phyloP scores from a whole-genome alignment of 768 basidiomycete species.

The Holtermanniella nyarrowii region DNA sequence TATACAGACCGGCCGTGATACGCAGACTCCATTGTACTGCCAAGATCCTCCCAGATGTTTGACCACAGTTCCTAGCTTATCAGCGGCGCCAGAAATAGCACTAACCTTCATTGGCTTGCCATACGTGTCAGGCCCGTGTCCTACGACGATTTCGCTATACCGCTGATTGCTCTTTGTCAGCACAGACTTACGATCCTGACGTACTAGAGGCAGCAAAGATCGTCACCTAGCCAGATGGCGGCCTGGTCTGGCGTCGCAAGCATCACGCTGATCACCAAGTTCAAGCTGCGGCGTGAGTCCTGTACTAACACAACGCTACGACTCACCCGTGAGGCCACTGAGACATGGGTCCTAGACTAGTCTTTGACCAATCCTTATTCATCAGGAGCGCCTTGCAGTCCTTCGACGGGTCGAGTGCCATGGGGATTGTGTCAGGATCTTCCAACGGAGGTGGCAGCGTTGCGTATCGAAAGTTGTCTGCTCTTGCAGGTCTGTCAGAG shows the following conservation, averaged over 20 bases:
- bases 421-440: background rate
- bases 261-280: constrained; percentile 19
- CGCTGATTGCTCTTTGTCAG: constrained; percentile 13
- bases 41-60: constrained; percentile 16
- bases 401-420: background rate
- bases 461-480: background rate
- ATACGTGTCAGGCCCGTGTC: constrained; percentile 16
- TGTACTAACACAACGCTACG: background rate
- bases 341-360: constrained; percentile 16
- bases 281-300: background rate
- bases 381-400: constrained; percentile 21
- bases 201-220: constrained; percentile 23
- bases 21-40: constrained; percentile 8
- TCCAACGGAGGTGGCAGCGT: background rate
- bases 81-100: background rate
- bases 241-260: constrained; percentile 20
- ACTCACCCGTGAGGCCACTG: constrained; percentile 13
- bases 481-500: background rate
- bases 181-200: background rate
- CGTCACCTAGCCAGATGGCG: constrained; percentile 25
- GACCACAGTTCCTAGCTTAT: constrained; percentile 15
- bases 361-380: constrained; percentile 22
- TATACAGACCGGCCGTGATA: constrained; percentile 12
- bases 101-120: constrained; percentile 12
- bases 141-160: constrained; percentile 15